Conservation (phyloP, 2,329 filamentous ascomycete genomes). For the Nothophoma quercina region DNA sequence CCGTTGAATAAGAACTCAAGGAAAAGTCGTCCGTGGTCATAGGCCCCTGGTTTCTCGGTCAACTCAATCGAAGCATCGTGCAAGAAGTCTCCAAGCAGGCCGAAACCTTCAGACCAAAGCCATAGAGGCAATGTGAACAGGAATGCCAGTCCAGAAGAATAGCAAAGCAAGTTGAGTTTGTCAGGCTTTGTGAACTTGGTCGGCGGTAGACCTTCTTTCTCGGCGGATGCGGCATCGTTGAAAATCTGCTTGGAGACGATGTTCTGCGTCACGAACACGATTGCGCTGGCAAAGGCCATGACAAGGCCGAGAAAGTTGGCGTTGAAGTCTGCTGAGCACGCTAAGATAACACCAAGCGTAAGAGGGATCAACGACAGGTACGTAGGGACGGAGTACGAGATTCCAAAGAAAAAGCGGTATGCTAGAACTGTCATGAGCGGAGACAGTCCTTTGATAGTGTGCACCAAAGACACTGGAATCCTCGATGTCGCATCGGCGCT, state of each 20-base stretch:
- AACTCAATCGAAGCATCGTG: slow-evolving; percentile 81
- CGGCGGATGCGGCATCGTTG: slow-evolving; percentile 88
- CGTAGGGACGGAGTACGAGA: slow-evolving; percentile 84
- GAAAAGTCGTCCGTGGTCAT: slow-evolving; percentile 66
- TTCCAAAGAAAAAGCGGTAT: slow-evolving; percentile 87
- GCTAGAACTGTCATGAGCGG: slow-evolving; percentile 94
- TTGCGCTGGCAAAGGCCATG: slow-evolving; percentile 85
- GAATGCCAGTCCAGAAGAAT: slow-evolving; percentile 94
- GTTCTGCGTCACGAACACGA: slow-evolving; percentile 97
- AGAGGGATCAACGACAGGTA: slow-evolving; percentile 80
- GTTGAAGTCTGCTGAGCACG: slow-evolving; percentile 89
- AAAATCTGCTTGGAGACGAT: slow-evolving; percentile 98
- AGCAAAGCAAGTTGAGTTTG: slow-evolving; percentile 95
- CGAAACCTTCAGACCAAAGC: slow-evolving; percentile 88
- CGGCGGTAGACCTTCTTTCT: slow-evolving; percentile 69
- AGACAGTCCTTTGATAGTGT: slow-evolving; percentile 97
- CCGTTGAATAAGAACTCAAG: slow-evolving; percentile 98
- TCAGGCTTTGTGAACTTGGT: slow-evolving; percentile 80
- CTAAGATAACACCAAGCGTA: slow-evolving; percentile 92
- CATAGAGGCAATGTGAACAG: slow-evolving; percentile 88
- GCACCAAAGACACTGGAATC: slow-evolving; percentile 95
- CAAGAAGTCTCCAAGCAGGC: slow-evolving; percentile 78
- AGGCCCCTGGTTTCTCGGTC: slow-evolving; percentile 76
- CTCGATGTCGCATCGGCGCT: slow-evolving; percentile 93
- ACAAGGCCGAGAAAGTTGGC: slow-evolving; percentile 90